Evolutionary conservation across 495 filamentous ascomycete species (phyloP).

Genomic region (Aspergillus indologenus): DNA sequence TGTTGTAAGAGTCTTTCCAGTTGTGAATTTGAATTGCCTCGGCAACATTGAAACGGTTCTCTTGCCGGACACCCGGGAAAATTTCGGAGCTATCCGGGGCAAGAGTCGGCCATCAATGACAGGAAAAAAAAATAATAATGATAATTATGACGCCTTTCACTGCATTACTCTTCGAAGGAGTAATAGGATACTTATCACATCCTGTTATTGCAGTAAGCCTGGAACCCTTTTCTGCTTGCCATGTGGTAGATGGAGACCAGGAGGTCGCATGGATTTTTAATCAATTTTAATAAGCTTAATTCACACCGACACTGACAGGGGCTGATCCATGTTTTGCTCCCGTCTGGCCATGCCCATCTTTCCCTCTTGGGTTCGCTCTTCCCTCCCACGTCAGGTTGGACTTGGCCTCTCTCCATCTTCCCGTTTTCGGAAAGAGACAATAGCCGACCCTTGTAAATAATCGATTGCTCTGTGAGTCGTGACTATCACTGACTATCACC

Average conservation of each 20-base stretch:
- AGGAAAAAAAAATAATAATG: background rate
- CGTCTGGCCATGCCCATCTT: background rate
- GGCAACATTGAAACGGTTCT: too few species aligned
- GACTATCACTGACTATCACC: too few species aligned
- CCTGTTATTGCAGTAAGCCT: background rate
- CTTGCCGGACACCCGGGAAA: background rate
- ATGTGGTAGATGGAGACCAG: background rate
- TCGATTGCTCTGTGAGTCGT: too few species aligned
- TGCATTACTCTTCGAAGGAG: background rate
- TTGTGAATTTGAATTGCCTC: too few species aligned
- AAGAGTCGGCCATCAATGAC: background rate
- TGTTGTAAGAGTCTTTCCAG: background rate
- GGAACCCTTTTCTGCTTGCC: background rate
- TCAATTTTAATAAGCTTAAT: background rate
- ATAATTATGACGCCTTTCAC: background rate
- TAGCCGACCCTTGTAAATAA: too few species aligned
- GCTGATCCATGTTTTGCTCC: background rate
- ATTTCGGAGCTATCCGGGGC: background rate
- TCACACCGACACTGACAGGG: background rate
- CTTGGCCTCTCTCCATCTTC: background rate
- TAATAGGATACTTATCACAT: background rate
- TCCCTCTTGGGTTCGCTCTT: background rate
- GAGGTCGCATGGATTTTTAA: background rate
- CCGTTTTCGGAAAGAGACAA: background rate
- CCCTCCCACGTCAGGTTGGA: background rate